These are phyloP conservation scores for Mycena belliarum DNA, from an alignment of 768 basidiomycete genomes.

Conservation along the genomic window DNA sequence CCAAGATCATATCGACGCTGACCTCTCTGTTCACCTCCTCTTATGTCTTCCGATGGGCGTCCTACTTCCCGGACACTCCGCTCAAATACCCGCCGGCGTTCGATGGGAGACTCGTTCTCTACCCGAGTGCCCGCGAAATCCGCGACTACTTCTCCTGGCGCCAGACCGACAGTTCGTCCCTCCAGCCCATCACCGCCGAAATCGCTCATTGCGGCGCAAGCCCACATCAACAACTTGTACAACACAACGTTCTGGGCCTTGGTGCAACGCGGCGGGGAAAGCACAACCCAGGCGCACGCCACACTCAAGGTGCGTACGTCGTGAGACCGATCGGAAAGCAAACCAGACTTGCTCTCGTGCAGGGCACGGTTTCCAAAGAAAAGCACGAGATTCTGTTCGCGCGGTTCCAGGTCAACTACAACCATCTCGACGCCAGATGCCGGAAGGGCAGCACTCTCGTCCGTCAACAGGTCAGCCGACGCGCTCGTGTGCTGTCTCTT, in stretches of 20 bases:
- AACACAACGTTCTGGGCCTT: constrained; percentile 97
- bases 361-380: constrained; percentile 88
- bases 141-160: constrained; percentile 93
- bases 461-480: constrained; percentile 52
- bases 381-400: constrained; percentile 92
- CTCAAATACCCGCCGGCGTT: constrained; percentile 88
- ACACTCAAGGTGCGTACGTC: constrained; percentile 70
- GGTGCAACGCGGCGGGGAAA: constrained; percentile 78
- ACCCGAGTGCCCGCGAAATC: constrained; percentile 48
- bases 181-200: not conserved
- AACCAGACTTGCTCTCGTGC: not conserved
- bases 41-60: constrained; percentile 85
- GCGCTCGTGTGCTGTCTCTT: not conserved
- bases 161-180: constrained; percentile 70
- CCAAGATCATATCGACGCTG: constrained; percentile 49
- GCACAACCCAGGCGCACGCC: constrained; percentile 78
- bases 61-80: constrained; percentile 71
- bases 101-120: constrained; percentile 84
- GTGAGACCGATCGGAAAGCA: no score
- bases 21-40: constrained; percentile 57
- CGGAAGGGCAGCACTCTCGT: constrained; percentile 86
- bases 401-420: constrained; percentile 88
- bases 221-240: constrained; percentile 97
- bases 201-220: constrained; percentile 52
- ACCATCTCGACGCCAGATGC: constrained; percentile 65